phyloP scores from a whole-genome alignment of 768 basidiomycete species.

The Termitomyces sp. region DNA sequence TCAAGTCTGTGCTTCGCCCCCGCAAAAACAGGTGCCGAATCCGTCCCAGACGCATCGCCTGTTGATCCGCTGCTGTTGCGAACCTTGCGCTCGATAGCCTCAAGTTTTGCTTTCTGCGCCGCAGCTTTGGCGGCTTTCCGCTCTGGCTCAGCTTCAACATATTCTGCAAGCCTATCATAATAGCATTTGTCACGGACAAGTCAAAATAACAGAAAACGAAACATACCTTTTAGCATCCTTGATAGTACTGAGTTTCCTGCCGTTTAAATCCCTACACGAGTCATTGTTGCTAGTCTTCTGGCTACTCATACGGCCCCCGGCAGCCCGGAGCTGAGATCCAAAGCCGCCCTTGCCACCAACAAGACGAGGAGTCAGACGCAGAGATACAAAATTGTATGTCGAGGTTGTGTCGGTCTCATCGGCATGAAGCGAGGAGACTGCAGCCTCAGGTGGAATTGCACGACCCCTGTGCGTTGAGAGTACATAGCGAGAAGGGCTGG shows the following conservation, averaged over 20 bases:
- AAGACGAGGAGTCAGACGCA: constrained; percentile 71
- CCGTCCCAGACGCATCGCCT: constrained; percentile 24
- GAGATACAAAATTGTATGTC: constrained; percentile 39
- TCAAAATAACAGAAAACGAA: not conserved
- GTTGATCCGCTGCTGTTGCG: constrained; percentile 33
- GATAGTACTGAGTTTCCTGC: constrained; percentile 85
- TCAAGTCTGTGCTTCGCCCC: constrained; percentile 89
- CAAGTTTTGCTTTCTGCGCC: constrained; percentile 76
- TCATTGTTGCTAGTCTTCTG: constrained; percentile 96
- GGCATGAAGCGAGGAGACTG: constrained; percentile 21
- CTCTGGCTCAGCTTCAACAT: constrained; percentile 79
- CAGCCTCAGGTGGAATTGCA: constrained; percentile 19
- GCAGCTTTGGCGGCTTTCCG: constrained; percentile 75
- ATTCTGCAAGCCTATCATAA: constrained; percentile 63
- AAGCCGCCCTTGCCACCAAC: constrained; percentile 97
- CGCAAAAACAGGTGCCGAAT: constrained; percentile 41
- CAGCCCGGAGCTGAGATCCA: constrained; percentile 92
- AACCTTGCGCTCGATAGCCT: constrained; percentile 78
- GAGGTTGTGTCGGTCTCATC: constrained; percentile 12
- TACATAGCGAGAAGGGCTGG: constrained; percentile 21
- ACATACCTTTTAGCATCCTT: constrained; percentile 93
- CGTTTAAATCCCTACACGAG: constrained; percentile 88
- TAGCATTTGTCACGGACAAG: not conserved
- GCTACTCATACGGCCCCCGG: constrained; percentile 95
- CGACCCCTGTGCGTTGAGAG: constrained; percentile 35